Base-by-base conservation (phyloP, 2,329 filamentous ascomycete species). In the Fonsecaea monophora region DNA sequence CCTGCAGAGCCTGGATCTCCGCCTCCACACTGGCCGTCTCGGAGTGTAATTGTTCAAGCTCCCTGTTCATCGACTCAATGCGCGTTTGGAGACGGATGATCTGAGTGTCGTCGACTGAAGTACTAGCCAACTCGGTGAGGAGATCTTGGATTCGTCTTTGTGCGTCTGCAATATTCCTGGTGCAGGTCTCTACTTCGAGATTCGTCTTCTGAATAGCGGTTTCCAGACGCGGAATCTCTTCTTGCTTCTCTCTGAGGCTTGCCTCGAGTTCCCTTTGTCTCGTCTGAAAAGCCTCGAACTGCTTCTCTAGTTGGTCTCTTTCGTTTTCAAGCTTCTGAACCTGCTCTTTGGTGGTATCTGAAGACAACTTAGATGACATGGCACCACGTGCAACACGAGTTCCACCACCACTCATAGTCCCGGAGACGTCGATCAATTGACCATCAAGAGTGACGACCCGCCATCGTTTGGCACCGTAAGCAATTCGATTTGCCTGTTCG, bases 331-430 rank as follows among this genome's bases (percentile, higher is more conserved):
- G 86, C 79, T 95, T 94, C 58, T 86, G 78, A 3, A 99, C 94
- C 74, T 96, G 91, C 71, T 98, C 94, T 77, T 92, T 94, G 60
- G 89, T 91, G 15, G 90, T 91, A 65, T 96, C 92, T 1, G 92
- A 87, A n/a, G 91, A 89, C 54, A 96, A 88, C 79, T 97, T 98
- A 10, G 94, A 96, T 0, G 94, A 98, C 96, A 99, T 99, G 65
- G 93, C 88, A 0, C 96, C 96, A 75, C 90, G 92, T 73, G 94
- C 94, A 64, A 95, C 92, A 15, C 92, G 91, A 54, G 88, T 94
- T 64, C 95, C 95, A 84, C 95, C 95, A 83, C 95, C 95, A 66
- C 92, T 97, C 95, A 99, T 98, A 40, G 95, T 98, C 84, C 95
- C 95, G 0, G 94, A 97, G 77, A 96, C 96, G 81, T 99, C 95